Conservation (phyloP, 1,284 basidiomycete genomes). For the Fomitopsis palustris region DNA sequence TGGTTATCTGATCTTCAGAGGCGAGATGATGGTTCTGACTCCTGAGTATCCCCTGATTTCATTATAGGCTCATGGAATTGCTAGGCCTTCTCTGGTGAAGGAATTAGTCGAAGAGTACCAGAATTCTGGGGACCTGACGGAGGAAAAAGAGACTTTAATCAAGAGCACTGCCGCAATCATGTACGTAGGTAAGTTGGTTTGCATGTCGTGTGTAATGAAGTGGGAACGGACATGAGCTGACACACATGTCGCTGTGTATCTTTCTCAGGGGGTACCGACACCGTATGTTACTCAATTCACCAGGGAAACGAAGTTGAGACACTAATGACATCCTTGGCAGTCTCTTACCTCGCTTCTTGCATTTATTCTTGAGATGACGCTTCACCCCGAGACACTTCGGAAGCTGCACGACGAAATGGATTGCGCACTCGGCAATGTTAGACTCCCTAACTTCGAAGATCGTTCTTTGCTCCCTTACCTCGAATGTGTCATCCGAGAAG, state of each 20-base stretch:
- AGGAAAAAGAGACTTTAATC: too few relatives aligned
- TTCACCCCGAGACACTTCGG: constrained; percentile 44
- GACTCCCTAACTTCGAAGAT: constrained; percentile 47
- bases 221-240: too few relatives aligned
- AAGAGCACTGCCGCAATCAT: too few relatives aligned
- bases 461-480: constrained; percentile 39
- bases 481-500: constrained; percentile 30
- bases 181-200: too few relatives aligned
- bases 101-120: too few relatives aligned
- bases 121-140: too few relatives aligned
- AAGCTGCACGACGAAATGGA: constrained; percentile 36
- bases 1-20: constrained; percentile 22
- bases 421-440: constrained; percentile 37
- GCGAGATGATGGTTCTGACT: too few relatives aligned
- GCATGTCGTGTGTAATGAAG: too few relatives aligned
- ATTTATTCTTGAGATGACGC: constrained; percentile 48
- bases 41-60: too few relatives aligned
- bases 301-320: neutral
- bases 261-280: constrained; percentile 19
- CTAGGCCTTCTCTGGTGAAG: too few relatives aligned
- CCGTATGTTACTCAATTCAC: constrained; percentile 12
- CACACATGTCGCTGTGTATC: too few relatives aligned
- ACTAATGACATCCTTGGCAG: neutral
- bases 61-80: too few relatives aligned
- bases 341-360: neutral